Conservation (phyloP, 2,329 filamentous ascomycete species). For the Alternaria ethzedia region DNA sequence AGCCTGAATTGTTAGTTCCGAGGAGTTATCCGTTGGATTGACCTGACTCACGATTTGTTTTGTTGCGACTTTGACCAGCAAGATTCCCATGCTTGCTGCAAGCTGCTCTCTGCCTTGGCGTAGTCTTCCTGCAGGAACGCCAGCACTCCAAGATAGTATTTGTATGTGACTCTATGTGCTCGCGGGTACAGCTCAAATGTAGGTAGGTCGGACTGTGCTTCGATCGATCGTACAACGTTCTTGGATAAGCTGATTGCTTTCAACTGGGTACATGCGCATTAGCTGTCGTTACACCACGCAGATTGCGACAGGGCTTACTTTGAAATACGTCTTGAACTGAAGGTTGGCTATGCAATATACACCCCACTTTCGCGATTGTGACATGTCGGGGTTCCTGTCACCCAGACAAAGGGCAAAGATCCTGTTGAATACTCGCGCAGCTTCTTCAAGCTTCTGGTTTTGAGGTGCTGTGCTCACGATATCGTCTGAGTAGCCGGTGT, state of each 20-base stretch:
- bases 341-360: conserved; percentile 95
- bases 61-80: conserved; percentile 75
- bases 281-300: neutral
- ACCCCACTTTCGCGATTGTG: conserved; percentile 93
- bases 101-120: conserved; percentile 61
- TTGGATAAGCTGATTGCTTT: conserved; percentile 89
- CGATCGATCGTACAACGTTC: conserved; percentile 84
- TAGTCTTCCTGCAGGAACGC: conserved; percentile 96
- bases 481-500: conserved; percentile 74
- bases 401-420: conserved; percentile 90
- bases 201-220: conserved; percentile 81
- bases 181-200: conserved; percentile 79
- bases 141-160: conserved; percentile 94
- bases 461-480: conserved; percentile 69
- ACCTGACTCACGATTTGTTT: conserved; percentile 73
- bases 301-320: conserved; percentile 50
- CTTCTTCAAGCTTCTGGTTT: conserved; percentile 87
- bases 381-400: conserved; percentile 80
- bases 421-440: conserved; percentile 85
- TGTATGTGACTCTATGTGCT: conserved; percentile 92
- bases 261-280: conserved; percentile 54
- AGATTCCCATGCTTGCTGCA: conserved; percentile 80
- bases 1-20: conserved; percentile 60
- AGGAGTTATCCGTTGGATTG: conserved; percentile 36
- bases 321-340: conserved; percentile 98